These are phyloP conservation scores for Hyphopichia fennica DNA, from an alignment of 1,139 yeast genomes.

Conservation along the genomic window DNA sequence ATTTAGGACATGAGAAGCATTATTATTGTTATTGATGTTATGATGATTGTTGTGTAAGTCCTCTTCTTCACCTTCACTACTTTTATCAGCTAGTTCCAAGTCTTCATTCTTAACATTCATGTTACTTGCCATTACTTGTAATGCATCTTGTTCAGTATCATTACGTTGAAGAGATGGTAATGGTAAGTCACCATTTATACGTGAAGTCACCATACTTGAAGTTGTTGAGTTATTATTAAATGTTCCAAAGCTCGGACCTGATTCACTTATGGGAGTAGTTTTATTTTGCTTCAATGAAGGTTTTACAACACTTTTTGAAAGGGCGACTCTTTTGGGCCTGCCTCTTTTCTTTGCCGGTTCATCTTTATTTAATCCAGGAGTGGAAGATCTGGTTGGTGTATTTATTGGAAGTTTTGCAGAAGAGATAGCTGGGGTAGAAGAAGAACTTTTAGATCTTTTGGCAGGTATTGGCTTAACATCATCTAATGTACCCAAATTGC, in stretches of 20 bases:
- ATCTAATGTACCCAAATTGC: conserved; percentile 18
- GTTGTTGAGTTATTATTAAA: conserved; percentile 16
- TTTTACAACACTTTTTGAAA: conserved; percentile 19
- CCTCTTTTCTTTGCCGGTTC: conserved; percentile 48
- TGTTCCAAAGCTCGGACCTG: conserved; percentile 31
- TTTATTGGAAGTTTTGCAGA: not conserved
- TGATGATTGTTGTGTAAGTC: conserved; percentile 4
- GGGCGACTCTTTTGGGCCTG: conserved; percentile 43
- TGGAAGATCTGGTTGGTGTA: conserved; percentile 1
- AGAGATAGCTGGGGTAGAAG: conserved; percentile 3
- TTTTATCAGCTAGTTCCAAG: conserved; percentile 34
- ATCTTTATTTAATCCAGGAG: conserved; percentile 9
- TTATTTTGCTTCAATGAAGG: conserved; percentile 31
- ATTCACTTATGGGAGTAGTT: conserved; percentile 30
- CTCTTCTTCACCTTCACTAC: conserved; percentile 18
- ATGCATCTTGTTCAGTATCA: conserved; percentile 45
- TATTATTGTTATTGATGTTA: not conserved
- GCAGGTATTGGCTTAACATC: conserved; percentile 17
- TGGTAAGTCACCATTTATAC: not conserved
- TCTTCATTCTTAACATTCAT: conserved; percentile 41
- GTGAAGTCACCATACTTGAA: not conserved
- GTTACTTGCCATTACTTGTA: conserved; percentile 34
- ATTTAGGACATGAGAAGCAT: not conserved
- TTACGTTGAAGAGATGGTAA: conserved; percentile 34
- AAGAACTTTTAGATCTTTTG: conserved; percentile 4